phyloP scores from a whole-genome alignment of 1,284 basidiomycete genomes.

The Puccinia hordei region DNA sequence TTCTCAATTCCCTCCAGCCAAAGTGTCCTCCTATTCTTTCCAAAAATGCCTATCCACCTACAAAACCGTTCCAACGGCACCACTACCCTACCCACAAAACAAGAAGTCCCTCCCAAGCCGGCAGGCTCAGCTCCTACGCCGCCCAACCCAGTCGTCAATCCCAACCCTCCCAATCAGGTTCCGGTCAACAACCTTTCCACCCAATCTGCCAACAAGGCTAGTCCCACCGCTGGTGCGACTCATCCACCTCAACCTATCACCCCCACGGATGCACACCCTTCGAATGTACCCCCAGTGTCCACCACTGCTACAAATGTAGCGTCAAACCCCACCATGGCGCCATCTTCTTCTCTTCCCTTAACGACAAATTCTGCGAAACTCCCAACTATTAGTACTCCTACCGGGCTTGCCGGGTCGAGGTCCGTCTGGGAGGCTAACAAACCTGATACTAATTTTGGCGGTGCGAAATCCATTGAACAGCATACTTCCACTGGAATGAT shows the following conservation, averaged over 20 bases:
- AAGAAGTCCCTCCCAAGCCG: background rate
- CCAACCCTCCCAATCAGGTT: background rate
- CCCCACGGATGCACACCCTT: background rate
- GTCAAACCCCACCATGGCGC: background rate
- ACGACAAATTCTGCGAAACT: background rate
- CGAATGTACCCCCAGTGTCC: background rate
- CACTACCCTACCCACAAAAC: background rate
- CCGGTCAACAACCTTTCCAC: background rate
- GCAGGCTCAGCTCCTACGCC: no score
- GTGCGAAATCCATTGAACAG: background rate
- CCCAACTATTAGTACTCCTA: background rate
- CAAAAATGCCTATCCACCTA: slow-evolving; percentile 5
- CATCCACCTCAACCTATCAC: background rate
- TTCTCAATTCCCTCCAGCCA: background rate
- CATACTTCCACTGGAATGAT: slow-evolving; percentile 13
- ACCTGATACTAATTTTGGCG: no score
- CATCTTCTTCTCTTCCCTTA: background rate
- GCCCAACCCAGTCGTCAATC: background rate
- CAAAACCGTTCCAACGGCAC: background rate
- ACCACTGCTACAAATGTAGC: background rate
- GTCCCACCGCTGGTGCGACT: background rate
- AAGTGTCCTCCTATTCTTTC: background rate
- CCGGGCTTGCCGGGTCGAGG: background rate
- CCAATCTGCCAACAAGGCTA: background rate
- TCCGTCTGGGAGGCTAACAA: background rate